Base-by-base conservation (phyloP, 2,329 filamentous ascomycete species). In the Shiraia bambusicola region DNA sequence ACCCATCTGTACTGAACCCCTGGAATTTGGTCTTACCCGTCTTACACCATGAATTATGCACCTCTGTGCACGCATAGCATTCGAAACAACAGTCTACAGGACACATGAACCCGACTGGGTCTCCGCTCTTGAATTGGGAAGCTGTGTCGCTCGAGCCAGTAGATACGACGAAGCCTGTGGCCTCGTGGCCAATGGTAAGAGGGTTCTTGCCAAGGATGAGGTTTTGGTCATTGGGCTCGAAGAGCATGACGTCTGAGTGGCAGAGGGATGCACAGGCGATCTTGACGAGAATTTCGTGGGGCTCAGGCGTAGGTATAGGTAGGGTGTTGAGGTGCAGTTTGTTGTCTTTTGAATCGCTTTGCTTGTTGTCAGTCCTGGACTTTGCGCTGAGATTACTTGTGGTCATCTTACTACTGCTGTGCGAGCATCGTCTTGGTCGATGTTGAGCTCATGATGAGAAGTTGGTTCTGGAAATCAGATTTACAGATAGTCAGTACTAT, bases 301-400 rank as follows among this genome's bases (percentile, higher is more conserved):
- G 63, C 22, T 61, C 61, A 3, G 73, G 72, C 19, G 59, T 56
- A 3, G 75, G 74, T 25, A 76, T 65, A 7, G 72, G 68, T 19
- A 77, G 58, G 28, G 70, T 59, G 39, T 76, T 75, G 40, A 76
- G 66, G 26, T 68, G 58, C 9, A 71, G 50, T 37, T 65, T 62
- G 40, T 69, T 67, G 45, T 67, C 64, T 24, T 57, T 52, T 9
- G 48, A 42, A 28, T 67, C 61, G 33, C 37, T 39, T 12, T 14
- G 12, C 13, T 9, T 4, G 6, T 4, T 10, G 28, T 39, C 24
- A 27, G 37, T 2, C n/a, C 17, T n/a, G 9, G 8, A 8, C 19
- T 8, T 28, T 13, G 5, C 5, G 17, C 24, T 13, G 10, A n/a
- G 11, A 4, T 13, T 26, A 8, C 11, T n/a, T 13, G 17, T 7